phyloP scores from a whole-genome alignment of 805 yeast species.

The Barnettozyma sp. region DNA sequence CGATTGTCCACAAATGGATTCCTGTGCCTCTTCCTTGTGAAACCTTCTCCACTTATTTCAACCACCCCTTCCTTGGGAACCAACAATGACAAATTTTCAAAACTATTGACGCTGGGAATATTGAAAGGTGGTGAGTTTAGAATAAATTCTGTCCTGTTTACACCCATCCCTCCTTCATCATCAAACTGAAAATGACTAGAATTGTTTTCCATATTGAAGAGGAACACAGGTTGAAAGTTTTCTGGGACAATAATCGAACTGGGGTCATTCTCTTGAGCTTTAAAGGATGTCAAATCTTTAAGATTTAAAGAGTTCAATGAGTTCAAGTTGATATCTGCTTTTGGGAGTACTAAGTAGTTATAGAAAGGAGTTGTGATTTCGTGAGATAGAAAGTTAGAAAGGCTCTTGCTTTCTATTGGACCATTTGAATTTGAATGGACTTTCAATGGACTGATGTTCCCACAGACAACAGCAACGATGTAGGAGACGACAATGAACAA shows the following conservation, averaged over 20 bases:
- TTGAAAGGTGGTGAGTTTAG: conserved; percentile 7
- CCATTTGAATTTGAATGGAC: conserved; percentile 3
- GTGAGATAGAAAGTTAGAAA: conserved; percentile 1
- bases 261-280: conserved; percentile 3
- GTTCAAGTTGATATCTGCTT: conserved; percentile 4
- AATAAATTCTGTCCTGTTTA: conserved; percentile 6
- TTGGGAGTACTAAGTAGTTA: conserved; percentile 3
- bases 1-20: conserved; percentile 8
- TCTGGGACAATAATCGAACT: conserved; percentile 5
- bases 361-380: neutral
- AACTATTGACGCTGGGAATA: conserved; percentile 5
- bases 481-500: no score
- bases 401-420: neutral
- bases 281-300: conserved; percentile 3
- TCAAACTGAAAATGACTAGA: conserved; percentile 2
- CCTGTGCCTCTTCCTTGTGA: neutral
- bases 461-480: no score
- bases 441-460: conserved; percentile 1
- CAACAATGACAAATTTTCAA: conserved; percentile 6
- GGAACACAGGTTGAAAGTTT: conserved; percentile 5
- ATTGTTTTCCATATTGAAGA: conserved; percentile 3
- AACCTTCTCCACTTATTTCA: no score
- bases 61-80: neutral
- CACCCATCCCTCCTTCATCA: neutral
- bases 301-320: conserved; percentile 2